A percentile compares a stretch with the other conserved stretches of the same genome.
phyloP scores from a whole-genome alignment of 2,329 filamentous ascomycete species.

The Periglandula ipomoeae region DNA sequence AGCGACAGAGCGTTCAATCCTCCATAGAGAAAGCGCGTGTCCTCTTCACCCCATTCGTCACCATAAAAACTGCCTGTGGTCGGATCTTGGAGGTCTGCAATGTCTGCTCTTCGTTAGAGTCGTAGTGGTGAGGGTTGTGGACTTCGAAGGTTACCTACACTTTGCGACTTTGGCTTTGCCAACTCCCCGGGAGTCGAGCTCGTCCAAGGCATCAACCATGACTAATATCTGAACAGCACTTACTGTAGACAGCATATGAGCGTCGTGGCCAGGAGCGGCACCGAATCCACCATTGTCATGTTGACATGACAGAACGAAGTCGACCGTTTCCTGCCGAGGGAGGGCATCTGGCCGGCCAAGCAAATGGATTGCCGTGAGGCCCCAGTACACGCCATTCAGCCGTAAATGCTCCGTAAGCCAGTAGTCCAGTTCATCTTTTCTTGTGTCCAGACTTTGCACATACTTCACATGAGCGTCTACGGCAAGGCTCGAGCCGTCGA shows the following conservation, averaged over 20 bases:
- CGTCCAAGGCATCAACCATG: slow-evolving; percentile 73
- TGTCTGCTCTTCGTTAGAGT: slow-evolving; percentile 40
- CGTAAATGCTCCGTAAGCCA: slow-evolving; percentile 96
- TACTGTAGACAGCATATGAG: slow-evolving; percentile 92
- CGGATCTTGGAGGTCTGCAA: slow-evolving; percentile 71
- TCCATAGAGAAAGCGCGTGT: slow-evolving; percentile 89
- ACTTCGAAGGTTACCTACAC: slow-evolving; percentile 50
- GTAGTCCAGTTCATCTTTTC: slow-evolving; percentile 92
- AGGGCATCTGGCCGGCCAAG: slow-evolving; percentile 74
- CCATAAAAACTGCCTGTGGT: slow-evolving; percentile 82
- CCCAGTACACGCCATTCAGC: slow-evolving; percentile 95
- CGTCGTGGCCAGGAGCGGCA: slow-evolving; percentile 86
- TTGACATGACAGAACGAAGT: slow-evolving; percentile 94
- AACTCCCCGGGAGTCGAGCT: slow-evolving; percentile 63
- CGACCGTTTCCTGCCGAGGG: slow-evolving; percentile 69
- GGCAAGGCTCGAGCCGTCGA: slow-evolving; percentile 36
- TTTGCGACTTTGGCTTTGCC: slow-evolving; percentile 61
- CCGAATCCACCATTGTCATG: slow-evolving; percentile 85
- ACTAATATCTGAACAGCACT: slow-evolving; percentile 91
- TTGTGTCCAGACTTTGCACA: slow-evolving; percentile 83
- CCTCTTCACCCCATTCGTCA: slow-evolving; percentile 93
- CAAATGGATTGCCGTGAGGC: slow-evolving; percentile 78
- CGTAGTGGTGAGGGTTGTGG: slow-evolving; percentile 7
- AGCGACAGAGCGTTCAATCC: slow-evolving; percentile 86
- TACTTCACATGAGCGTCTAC: slow-evolving; percentile 71